Conservation (phyloP, 805 yeast species). For the Candida khao-thaluensis region DNA sequence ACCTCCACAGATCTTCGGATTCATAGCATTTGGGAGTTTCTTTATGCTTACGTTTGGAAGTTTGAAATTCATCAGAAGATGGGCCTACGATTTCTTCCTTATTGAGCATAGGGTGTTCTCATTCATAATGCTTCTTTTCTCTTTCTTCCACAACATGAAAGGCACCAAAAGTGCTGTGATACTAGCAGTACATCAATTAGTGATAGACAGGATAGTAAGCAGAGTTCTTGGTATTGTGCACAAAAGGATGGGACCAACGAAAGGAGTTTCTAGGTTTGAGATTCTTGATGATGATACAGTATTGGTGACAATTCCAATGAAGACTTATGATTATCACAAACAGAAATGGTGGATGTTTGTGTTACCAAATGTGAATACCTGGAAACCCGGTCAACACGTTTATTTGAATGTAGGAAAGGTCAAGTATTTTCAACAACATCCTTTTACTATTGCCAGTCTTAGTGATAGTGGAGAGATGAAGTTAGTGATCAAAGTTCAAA, state of each 20-base stretch:
- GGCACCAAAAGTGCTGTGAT: slow-evolving; percentile 33
- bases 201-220: slow-evolving; percentile 37
- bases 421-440: slow-evolving; percentile 42
- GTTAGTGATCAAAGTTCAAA: slow-evolving; percentile 38
- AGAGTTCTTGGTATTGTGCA: slow-evolving; percentile 33
- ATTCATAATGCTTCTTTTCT: slow-evolving; percentile 42
- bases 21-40: slow-evolving; percentile 42
- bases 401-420: slow-evolving; percentile 41
- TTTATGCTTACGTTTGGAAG: slow-evolving; percentile 37
- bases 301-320: slow-evolving; percentile 37
- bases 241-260: slow-evolving; percentile 34
- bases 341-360: slow-evolving; percentile 27
- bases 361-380: slow-evolving; percentile 38
- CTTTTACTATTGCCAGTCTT: slow-evolving; percentile 46
- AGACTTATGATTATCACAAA: slow-evolving; percentile 16
- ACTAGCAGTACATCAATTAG: slow-evolving; percentile 43
- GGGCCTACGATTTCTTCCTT: slow-evolving; percentile 44
- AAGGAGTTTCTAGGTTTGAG: slow-evolving; percentile 37
- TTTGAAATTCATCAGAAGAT: slow-evolving; percentile 32
- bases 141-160: slow-evolving; percentile 39
- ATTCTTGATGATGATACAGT: slow-evolving; percentile 42
- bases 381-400: slow-evolving; percentile 52
- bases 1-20: slow-evolving; percentile 53
- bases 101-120: slow-evolving; percentile 42
- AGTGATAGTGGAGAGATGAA: slow-evolving; percentile 38